Base-by-base conservation (phyloP, 306 rosid species). In the Sicyos baderoa region DNA sequence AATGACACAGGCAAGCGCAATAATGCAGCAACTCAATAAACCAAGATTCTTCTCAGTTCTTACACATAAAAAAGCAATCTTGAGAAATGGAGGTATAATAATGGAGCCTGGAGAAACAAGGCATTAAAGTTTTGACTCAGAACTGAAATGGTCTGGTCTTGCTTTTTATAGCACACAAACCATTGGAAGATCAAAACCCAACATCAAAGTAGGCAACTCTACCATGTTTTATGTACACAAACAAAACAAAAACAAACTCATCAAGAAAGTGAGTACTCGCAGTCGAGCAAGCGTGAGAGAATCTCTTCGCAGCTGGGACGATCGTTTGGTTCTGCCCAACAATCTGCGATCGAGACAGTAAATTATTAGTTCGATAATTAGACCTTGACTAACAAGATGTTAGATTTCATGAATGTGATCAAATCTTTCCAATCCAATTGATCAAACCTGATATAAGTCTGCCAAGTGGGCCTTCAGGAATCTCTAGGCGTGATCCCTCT, bases 391-490 rank as follows among this genome's bases (percentile, higher is more conserved):
- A 42, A 45, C 50, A 14, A 29, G 22, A 42, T 9, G 29, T 27
- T 17, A 37, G 27, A 21, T 18, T 4, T 64, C 7, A 54, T 51
- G 9, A 18, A n/a, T 48, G 23, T 63, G 47, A 12, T 29, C 12
- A 48, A 48, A 45, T 9, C 18, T 56, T 50, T 40, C 23, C n/a
- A n/a, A n/a, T 42, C 23, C n/a, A n/a, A 11, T 4, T 13, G 16
- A 53, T 37, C 65, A n/a, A 50, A 87, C 97, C 97, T 82, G 95
- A 79, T 76, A 94, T 90, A 70, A 94, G 87, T 82, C 88, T 82
- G 80, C 97, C 96, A 4, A 94, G 74, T 0, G 99, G 99, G 14
- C 94, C 94, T 77, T 94, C 96, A 0, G 99, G 99, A 83, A 94
- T 88, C 60, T 94, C 97, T 74, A 94, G 77, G 19, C 96, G 85